A percentile compares a stretch with the other conserved stretches of the same genome.
Conservation (phyloP, 108 stramenopile species). For the Skeletonema menzelii region DNA sequence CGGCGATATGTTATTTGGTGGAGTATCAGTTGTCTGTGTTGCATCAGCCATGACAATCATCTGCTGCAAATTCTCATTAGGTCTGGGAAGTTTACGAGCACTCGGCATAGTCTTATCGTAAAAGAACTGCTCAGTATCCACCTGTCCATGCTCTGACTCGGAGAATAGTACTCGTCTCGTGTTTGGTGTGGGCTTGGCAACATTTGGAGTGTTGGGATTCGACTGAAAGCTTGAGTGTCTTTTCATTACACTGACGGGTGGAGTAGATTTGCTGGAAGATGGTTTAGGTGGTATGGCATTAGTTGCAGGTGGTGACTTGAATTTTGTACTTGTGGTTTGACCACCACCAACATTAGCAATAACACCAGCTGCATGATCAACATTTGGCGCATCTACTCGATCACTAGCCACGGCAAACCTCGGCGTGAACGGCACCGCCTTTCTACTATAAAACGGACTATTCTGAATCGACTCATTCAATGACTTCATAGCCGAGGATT, state of each 20-base stretch:
- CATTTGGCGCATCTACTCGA: background rate
- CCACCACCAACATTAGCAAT: background rate
- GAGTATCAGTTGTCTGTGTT: background rate
- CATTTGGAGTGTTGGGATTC: background rate
- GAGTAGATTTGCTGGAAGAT: background rate
- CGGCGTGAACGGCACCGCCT: background rate
- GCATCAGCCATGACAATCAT: background rate
- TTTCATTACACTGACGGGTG: background rate
- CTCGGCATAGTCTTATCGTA: conserved; percentile 24
- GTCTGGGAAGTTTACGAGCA: conserved; percentile 7
- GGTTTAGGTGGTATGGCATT: background rate
- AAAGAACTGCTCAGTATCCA: conserved; percentile 14
- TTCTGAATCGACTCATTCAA: background rate
- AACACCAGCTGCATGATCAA: background rate
- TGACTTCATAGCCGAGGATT: background rate
- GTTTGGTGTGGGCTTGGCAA: background rate
- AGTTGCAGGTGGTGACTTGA: background rate
- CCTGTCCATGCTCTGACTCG: conserved; percentile 14
- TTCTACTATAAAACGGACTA: conserved; percentile 2
- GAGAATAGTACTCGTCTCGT: conserved; percentile 23
- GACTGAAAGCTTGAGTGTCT: background rate
- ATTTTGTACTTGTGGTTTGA: background rate
- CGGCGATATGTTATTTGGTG: background rate
- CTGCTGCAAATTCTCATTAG: background rate
- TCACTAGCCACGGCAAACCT: background rate